These are phyloP conservation scores for Beta lomatogona DNA, from an alignment of 179 eudicot species.

Conservation along the genomic window DNA sequence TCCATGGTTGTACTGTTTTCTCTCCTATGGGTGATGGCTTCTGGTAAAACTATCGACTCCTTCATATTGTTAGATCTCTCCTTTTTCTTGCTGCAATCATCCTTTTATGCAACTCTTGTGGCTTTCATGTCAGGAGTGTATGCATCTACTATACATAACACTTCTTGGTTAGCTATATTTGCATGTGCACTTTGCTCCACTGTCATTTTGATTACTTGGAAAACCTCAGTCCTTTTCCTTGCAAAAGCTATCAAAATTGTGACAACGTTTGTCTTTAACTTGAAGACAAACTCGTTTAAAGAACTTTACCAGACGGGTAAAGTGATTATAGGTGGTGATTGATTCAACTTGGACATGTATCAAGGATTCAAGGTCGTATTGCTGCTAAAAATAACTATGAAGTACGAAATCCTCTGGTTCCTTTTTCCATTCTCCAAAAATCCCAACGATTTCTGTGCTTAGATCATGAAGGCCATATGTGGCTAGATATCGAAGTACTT, in stretches of 20 bases:
- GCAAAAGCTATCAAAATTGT: not conserved
- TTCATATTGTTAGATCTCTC: constrained; percentile 18
- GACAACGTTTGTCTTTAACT: not conserved
- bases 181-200: not conserved
- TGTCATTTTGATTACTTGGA: not conserved
- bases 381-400: too few relatives aligned
- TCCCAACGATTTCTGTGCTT: too few relatives aligned
- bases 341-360: not conserved
- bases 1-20: constrained; percentile 13
- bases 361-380: too few relatives aligned
- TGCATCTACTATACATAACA: not conserved
- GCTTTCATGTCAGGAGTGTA: constrained; percentile 27
- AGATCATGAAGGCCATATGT: too few relatives aligned
- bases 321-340: not conserved
- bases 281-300: not conserved
- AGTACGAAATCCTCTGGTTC: too few relatives aligned
- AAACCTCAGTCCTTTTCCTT: not conserved
- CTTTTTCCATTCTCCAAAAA: too few relatives aligned
- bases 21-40: constrained; percentile 20
- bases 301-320: not conserved
- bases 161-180: constrained; percentile 9
- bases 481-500: too few relatives aligned
- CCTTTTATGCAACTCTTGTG: constrained; percentile 10
- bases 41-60: not conserved
- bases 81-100: not conserved